Conservation (phyloP, 202 grass and related monocot species). For the Miscanthus sacchariflorus region DNA sequence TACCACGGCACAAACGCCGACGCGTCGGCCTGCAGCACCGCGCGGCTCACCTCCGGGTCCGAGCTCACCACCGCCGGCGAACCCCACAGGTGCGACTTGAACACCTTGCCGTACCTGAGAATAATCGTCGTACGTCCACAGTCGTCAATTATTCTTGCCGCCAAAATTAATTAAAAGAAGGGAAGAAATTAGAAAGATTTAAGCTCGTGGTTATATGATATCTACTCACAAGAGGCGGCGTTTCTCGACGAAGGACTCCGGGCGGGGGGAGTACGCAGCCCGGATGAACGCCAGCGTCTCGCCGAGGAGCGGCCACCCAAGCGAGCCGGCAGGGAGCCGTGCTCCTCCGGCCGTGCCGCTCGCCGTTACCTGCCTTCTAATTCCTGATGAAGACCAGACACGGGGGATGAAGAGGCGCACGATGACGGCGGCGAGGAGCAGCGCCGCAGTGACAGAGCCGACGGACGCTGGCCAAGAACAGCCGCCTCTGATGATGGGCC, state of each 20-base stretch:
- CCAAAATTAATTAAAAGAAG: neutral
- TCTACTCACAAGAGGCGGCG: constrained; percentile 60
- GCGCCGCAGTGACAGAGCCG: constrained; percentile 26
- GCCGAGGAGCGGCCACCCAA: constrained; percentile 75
- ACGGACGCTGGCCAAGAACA: constrained; percentile 15
- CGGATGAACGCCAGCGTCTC: constrained; percentile 89
- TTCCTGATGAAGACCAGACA: neutral
- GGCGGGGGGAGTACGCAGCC: constrained; percentile 63
- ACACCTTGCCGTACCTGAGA: constrained; percentile 86
- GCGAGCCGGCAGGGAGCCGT: constrained; percentile 58
- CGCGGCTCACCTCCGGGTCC: constrained; percentile 85
- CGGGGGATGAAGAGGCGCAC: constrained; percentile 1
- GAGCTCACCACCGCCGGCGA: constrained; percentile 75
- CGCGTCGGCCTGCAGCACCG: constrained; percentile 81
- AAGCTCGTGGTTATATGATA: too few species aligned
- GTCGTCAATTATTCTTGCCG: neutral
- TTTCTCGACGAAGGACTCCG: constrained; percentile 86
- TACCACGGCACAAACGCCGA: constrained; percentile 91
- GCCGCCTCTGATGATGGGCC: neutral
- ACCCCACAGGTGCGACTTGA: constrained; percentile 91
- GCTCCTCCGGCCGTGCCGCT: neutral
- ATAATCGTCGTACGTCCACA: too few species aligned
- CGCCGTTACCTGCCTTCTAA: neutral
- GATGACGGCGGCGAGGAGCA: constrained; percentile 39
- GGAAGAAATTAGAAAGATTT: neutral